These are phyloP conservation scores for Termitomyces sp. DNA, from an alignment of 768 basidiomycete genomes.

Conservation along the genomic window DNA sequence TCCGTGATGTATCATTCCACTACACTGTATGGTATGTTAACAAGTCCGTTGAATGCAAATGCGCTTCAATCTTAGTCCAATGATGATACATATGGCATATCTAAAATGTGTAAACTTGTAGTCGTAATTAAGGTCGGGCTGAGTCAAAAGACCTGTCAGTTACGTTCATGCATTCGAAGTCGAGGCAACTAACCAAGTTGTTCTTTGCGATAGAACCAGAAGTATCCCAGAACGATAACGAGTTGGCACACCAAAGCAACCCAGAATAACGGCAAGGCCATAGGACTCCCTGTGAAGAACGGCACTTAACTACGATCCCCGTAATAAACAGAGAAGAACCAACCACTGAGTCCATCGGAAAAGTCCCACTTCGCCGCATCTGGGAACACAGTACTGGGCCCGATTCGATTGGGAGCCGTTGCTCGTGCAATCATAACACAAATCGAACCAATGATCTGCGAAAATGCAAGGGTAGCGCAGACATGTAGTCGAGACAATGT, in stretches of 20 bases:
- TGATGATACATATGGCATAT: constrained; percentile 8
- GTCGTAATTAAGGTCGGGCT: constrained; percentile 36
- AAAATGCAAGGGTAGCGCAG: constrained; percentile 87
- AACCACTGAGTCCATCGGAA: constrained; percentile 59
- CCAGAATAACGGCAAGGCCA: constrained; percentile 88
- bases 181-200: constrained; percentile 66
- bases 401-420: constrained; percentile 85
- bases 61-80: constrained; percentile 6
- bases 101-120: constrained; percentile 9
- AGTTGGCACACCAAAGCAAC: constrained; percentile 76
- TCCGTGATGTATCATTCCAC: background rate
- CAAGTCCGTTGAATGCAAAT: background rate
- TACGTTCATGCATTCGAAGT: background rate
- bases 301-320: background rate
- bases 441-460: constrained; percentile 85
- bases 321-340: constrained; percentile 8
- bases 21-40: background rate
- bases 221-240: constrained; percentile 86
- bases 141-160: background rate
- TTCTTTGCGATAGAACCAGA: constrained; percentile 97
- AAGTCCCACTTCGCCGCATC: constrained; percentile 92
- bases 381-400: constrained; percentile 89
- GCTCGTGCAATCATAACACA: constrained; percentile 93
- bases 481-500: constrained; percentile 93
- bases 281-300: constrained; percentile 57